Percentiles rank a stretch among this genome's conserved stretches.
Conservation (phyloP, 352 stramenopile genomes). For the Detonula confervacea region DNA sequence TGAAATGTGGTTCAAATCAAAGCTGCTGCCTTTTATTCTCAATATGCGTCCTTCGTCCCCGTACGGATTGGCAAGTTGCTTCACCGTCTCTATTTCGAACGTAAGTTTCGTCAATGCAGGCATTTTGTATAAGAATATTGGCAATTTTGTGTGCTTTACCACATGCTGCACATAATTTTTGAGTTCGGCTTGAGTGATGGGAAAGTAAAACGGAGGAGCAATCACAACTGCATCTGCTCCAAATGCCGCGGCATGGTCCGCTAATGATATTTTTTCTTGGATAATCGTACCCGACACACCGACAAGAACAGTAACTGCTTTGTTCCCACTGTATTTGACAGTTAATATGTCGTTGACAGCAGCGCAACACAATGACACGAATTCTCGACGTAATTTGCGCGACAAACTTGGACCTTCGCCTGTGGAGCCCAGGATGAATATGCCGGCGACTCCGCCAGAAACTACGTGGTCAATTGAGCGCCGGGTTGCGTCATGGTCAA, state of each 20-base stretch:
- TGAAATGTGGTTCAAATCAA: constrained; percentile 32
- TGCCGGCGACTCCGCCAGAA: constrained; percentile 6
- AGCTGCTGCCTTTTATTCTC: constrained; percentile 39
- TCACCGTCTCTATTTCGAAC: constrained; percentile 28
- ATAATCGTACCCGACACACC: constrained; percentile 21
- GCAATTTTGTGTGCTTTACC: constrained; percentile 2
- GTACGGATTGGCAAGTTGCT: constrained; percentile 2
- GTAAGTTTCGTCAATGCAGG: constrained; percentile 28
- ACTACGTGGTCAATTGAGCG: constrained; percentile 24
- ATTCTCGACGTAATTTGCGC: constrained; percentile 16
- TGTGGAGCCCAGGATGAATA: constrained; percentile 24
- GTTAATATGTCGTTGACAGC: constrained; percentile 6
- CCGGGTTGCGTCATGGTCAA: background rate
- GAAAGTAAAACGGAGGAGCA: constrained; percentile 44
- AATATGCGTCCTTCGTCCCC: constrained; percentile 3
- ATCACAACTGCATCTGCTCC: constrained; percentile 24
- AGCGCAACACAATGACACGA: constrained; percentile 18
- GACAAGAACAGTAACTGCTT: constrained; percentile 24
- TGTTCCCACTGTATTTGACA: background rate
- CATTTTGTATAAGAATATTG: constrained; percentile 45
- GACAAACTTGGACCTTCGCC: constrained; percentile 10
- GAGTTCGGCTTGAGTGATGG: constrained; percentile 36
- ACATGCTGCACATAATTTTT: constrained; percentile 1
- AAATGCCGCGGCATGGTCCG: constrained; percentile 6
- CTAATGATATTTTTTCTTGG: constrained; percentile 14